A percentile compares a stretch with the other conserved stretches of the same genome.
phyloP scores from a whole-genome alignment of 306 rosid genomes.

The Quercus alba region DNA sequence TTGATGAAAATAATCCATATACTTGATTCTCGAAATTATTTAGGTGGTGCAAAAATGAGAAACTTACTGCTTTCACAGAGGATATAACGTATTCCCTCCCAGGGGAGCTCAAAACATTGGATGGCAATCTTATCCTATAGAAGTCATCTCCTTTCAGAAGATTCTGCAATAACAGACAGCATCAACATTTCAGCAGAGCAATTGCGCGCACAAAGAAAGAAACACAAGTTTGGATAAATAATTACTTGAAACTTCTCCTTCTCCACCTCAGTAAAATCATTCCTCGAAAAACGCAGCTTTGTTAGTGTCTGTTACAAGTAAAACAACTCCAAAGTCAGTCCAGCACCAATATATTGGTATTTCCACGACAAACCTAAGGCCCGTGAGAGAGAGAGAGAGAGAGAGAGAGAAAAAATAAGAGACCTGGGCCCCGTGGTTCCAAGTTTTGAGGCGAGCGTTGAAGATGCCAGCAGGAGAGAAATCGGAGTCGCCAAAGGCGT shows the following conservation, averaged over 20 bases:
- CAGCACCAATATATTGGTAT: background rate
- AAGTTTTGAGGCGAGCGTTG: slow-evolving; percentile 91
- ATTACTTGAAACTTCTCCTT: slow-evolving; percentile 59
- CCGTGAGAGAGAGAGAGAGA: background rate
- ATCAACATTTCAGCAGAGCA: slow-evolving; percentile 8
- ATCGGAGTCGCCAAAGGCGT: slow-evolving; percentile 86
- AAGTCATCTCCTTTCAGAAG: slow-evolving; percentile 78
- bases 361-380: background rate
- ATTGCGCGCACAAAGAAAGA: background rate
- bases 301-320: slow-evolving; percentile 68
- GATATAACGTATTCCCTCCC: slow-evolving; percentile 70
- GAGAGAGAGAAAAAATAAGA: background rate
- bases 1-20: background rate
- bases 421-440: slow-evolving; percentile 88
- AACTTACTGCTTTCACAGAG: slow-evolving; percentile 74
- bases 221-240: background rate
- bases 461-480: slow-evolving; percentile 77
- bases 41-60: background rate
- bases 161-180: slow-evolving; percentile 35
- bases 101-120: slow-evolving; percentile 67
- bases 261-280: slow-evolving; percentile 58
- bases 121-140: slow-evolving; percentile 80
- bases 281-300: slow-evolving; percentile 86
- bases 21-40: background rate
- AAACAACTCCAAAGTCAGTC: slow-evolving; percentile 19